Evolutionary conservation across 257 asterid genomes (phyloP), one percentile per base, ranked within the genome.

Genomic region (Nemophila menziesii): DNA sequence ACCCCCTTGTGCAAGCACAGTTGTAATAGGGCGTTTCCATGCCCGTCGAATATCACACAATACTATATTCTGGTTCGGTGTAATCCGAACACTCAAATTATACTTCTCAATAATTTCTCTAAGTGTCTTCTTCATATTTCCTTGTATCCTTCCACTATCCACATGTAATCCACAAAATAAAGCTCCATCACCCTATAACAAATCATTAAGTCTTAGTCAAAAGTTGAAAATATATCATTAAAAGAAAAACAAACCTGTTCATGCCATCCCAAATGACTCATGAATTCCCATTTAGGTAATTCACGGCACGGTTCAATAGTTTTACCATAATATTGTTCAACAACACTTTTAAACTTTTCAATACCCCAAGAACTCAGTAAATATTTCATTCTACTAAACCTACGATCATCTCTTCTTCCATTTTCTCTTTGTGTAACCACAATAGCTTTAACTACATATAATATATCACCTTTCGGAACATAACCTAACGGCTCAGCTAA

Each of bases 241-340:
- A 18, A 8, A 17, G 6, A 11, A 12, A 5, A 2, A 46, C 63
- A 16, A 22, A 89, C 98, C 93, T 84, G 95, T 67, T 89, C 93
- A 19, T 84, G 98, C 98, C 98, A 89, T 42, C 98, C 98, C 77
- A 89, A 69, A 71, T 89, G 75, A 73, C 95, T 89, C 71, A 84
- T 77, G 33, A 89, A 89, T 63, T 84, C 79, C 98, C 98, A 89
- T 60, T 89, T 81, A 19, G 95, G 95, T 62, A 89, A 67, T 54
- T 78, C 92, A 7, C 27, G 93, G 65, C 78, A 70, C 38, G 86
- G 78, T 57, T 84, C 79, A 16, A 89, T 75, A 54, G 76, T 72
- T 87, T 49, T 89, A 47, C 98, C 95, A 8, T 80, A 89, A 58
- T 84, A 89, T 57, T 74, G 76, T 64, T 89, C 98, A 38, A 68